phyloP scores from a whole-genome alignment of 1,284 basidiomycete species.

The Melampsora abietis-canadensis region DNA sequence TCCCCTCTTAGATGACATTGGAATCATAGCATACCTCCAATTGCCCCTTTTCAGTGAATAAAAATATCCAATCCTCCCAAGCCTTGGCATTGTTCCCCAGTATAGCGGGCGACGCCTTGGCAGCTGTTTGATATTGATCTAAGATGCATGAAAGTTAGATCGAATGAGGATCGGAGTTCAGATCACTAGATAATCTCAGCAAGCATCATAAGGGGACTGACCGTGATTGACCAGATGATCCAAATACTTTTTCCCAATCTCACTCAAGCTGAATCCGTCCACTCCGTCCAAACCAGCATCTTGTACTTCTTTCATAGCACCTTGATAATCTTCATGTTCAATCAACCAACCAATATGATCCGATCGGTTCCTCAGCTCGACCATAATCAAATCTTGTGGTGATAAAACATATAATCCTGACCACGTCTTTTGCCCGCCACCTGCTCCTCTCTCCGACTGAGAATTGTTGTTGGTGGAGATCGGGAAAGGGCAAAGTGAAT shows the following conservation, averaged over 20 bases:
- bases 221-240: constrained; percentile 33
- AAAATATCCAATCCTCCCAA: constrained; percentile 95
- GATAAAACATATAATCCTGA: constrained; percentile 72
- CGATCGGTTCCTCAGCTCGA: constrained; percentile 75
- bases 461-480: constrained; percentile 31
- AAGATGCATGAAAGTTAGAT: constrained; percentile 17
- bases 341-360: constrained; percentile 94
- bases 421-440: not conserved
- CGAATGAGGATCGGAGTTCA: not conserved
- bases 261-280: constrained; percentile 50
- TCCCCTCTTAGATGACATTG: not conserved
- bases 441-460: constrained; percentile 5
- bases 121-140: constrained; percentile 80
- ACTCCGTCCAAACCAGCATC: constrained; percentile 56
- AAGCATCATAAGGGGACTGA: not conserved
- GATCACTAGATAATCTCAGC: not conserved
- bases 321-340: constrained; percentile 77
- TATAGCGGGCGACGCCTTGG: constrained; percentile 78
- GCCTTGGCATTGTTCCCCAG: constrained; percentile 71
- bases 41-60: constrained; percentile 77
- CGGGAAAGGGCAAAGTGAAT: constrained; percentile 60
- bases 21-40: constrained; percentile 61
- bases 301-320: constrained; percentile 82
- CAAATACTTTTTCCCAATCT: constrained; percentile 40
- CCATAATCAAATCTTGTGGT: constrained; percentile 80